phyloP scores from a whole-genome alignment of 2,329 filamentous ascomycete genomes.

The Paraconiothyrium brasiliense region DNA sequence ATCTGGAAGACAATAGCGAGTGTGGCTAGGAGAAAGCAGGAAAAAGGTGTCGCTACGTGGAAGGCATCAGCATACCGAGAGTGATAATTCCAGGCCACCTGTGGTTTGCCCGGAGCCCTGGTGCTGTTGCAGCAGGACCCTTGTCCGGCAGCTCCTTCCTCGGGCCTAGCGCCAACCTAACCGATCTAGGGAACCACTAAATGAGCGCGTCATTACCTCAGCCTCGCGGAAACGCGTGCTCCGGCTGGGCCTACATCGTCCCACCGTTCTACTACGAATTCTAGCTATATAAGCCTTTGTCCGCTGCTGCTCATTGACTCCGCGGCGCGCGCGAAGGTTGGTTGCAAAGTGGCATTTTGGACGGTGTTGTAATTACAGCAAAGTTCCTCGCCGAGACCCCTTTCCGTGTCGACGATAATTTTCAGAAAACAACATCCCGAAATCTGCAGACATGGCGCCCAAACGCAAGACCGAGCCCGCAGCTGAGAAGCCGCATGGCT shows the following conservation, averaged over 20 bases:
- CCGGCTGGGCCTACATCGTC: slow-evolving; percentile 30
- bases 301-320: not conserved
- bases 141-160: not conserved
- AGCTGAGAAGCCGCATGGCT: slow-evolving; percentile 47
- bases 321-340: slow-evolving; percentile 1
- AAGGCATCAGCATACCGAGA: slow-evolving; percentile 1
- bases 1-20: slow-evolving; percentile 14
- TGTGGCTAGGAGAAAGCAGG: not conserved
- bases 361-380: not conserved
- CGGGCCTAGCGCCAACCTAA: slow-evolving; percentile 1
- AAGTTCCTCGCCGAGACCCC: slow-evolving; percentile 21
- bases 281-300: slow-evolving; percentile 23
- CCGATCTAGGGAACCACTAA: slow-evolving; percentile 15
- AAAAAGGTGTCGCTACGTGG: slow-evolving; percentile 3
- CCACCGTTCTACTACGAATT: slow-evolving; percentile 20
- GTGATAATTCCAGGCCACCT: slow-evolving; percentile 14
- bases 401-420: slow-evolving; percentile 20
- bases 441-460: slow-evolving; percentile 34
- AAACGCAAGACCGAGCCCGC: slow-evolving; percentile 32
- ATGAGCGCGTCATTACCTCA: slow-evolving; percentile 34
- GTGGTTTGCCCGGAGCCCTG: slow-evolving; percentile 7
- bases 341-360: not conserved
- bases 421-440: slow-evolving; percentile 5
- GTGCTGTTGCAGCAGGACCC: slow-evolving; percentile 3
- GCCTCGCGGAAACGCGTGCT: slow-evolving; percentile 25